phyloP scores from a whole-genome alignment of 2,329 filamentous ascomycete species.

The Dactylellina haptotyla region DNA sequence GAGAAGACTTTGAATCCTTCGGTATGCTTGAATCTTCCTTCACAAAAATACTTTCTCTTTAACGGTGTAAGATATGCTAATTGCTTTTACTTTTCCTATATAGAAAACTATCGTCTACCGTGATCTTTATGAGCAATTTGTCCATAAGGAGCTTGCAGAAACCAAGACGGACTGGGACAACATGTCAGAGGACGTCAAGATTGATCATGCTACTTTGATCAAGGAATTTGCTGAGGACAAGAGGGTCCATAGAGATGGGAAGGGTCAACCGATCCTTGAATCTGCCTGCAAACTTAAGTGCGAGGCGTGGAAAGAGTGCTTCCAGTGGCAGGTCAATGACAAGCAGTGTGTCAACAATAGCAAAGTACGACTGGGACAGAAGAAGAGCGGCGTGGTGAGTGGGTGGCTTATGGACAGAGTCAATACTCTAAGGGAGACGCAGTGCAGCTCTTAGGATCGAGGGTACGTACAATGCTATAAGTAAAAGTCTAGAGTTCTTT shows the following conservation, averaged over 20 bases:
- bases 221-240: conserved; percentile 12
- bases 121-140: conserved; percentile 36
- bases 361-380: conserved; percentile 15
- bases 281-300: conserved; percentile 33
- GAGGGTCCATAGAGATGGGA: conserved; percentile 4
- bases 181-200: conserved; percentile 9
- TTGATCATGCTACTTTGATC: neutral
- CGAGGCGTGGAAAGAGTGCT: conserved; percentile 26
- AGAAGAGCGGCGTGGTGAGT: conserved; percentile 12
- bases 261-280: conserved; percentile 2
- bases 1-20: conserved; percentile 32
- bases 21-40: conserved; percentile 10
- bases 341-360: conserved; percentile 27
- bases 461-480: neutral
- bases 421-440: conserved; percentile 5
- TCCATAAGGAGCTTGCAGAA: conserved; percentile 21
- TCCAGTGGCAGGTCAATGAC: conserved; percentile 25
- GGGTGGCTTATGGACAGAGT: conserved; percentile 26
- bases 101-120: conserved; percentile 37
- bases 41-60: too few relatives aligned
- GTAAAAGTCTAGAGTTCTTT: neutral
- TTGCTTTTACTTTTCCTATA: neutral
- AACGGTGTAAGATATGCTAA: neutral
- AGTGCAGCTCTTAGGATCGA: conserved; percentile 13
- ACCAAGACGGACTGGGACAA: conserved; percentile 30